Base-by-base conservation (phyloP, 2,329 filamentous ascomycete genomes). In the Lasiodiplodia theobromae region DNA sequence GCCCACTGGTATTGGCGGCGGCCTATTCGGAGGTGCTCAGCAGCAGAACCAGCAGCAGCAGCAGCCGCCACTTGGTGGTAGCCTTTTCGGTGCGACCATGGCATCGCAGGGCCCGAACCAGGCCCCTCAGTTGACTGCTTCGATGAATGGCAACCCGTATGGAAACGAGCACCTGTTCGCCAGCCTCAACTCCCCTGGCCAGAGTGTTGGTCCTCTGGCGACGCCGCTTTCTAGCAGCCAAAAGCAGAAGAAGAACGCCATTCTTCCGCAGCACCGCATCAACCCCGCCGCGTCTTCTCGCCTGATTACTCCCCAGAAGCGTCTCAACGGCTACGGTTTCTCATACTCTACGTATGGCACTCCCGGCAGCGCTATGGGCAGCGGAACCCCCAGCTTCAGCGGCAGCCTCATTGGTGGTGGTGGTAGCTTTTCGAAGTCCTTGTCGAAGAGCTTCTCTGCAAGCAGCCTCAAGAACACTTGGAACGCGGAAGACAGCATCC, bases 341-440 rank as follows among this genome's bases (percentile, higher is more conserved):
- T 94, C 92, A 2, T 97, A 97, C 81, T 97, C 94, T 71, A 94
- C 91, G 2, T 97, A 97, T 74, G 93, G 93, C 54, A 94, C 92
- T 1, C 94, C 95, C 6, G 89, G 85, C 68, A 92, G 89, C 72
- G 87, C 87, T 25, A 87, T 91, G 4, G 86, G 90, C 76, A 86
- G 96, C 74, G 92, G 91, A 51, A 94, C 92, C 7, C 93, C 94
- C 3, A 91, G 87, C 72, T 87, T 87, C 47, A 72, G 72, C 44
- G 73, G 74, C 47, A 79, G 77, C 60, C 69, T 78, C 14, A 75
- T 79, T 49, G 72, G 74, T 28, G 81, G 81, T 66, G 60, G 60
- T 52, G 85, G 89, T n/a, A 91, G 89, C 75, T 82, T 92, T 54
- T 88, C 88, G 68, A 88, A 92, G 67, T 88, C 88, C 69, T 84